These are phyloP conservation scores for Exophiala spinifera DNA, from an alignment of 2,329 filamentous ascomycete genomes.

Conservation along the genomic window DNA sequence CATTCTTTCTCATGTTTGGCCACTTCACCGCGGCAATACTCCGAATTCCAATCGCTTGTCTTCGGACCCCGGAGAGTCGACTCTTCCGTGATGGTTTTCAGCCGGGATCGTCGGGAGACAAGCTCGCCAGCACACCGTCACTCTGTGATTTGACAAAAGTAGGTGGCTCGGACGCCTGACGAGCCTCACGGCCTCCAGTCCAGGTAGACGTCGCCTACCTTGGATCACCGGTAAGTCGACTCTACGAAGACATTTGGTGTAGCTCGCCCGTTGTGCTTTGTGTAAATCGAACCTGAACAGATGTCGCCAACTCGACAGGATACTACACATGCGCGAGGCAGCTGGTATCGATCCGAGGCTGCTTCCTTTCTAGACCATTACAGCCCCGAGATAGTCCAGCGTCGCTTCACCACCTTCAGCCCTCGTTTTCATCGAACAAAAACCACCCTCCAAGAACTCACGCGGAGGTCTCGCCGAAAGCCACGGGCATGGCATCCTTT, in stretches of 20 bases:
- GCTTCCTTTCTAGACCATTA: conserved; percentile 11
- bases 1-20: too few relatives aligned
- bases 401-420: background rate
- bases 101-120: background rate
- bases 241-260: too few relatives aligned
- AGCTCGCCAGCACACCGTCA: background rate
- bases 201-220: too few relatives aligned
- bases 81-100: background rate
- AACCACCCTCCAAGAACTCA: conserved; percentile 1
- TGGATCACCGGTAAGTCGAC: too few relatives aligned
- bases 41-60: too few relatives aligned
- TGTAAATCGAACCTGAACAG: too few relatives aligned
- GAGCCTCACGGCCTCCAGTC: background rate
- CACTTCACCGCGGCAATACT: too few relatives aligned
- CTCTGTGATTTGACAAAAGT: background rate
- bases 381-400: conserved; percentile 5
- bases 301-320: background rate
- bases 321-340: background rate
- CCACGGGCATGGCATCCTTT: conserved; percentile 6
- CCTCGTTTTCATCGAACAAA: conserved; percentile 6
- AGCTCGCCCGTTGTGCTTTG: too few relatives aligned
- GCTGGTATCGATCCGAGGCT: conserved; percentile 4
- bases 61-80: background rate
- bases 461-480: conserved; percentile 1
- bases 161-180: background rate